These are phyloP conservation scores for Epichloe hybrida DNA, from an alignment of 2,329 filamentous ascomycete genomes.

Conservation along the genomic window DNA sequence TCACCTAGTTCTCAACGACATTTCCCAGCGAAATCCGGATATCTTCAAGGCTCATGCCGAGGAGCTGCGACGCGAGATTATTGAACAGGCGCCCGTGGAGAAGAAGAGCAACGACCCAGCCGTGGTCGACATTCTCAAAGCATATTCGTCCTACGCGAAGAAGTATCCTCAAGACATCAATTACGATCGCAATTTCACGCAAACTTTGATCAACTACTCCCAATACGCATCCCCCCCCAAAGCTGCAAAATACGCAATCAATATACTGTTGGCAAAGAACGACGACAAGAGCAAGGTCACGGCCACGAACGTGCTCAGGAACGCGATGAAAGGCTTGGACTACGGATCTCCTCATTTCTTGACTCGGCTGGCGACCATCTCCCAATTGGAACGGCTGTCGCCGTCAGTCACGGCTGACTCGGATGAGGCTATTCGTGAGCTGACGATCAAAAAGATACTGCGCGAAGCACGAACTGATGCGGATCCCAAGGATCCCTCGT, in stretches of 20 bases:
- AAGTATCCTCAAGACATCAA: constrained; percentile 77
- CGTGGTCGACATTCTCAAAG: constrained; percentile 84
- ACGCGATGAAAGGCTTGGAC: constrained; percentile 58
- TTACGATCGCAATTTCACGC: constrained; percentile 64
- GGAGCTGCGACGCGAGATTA: constrained; percentile 76
- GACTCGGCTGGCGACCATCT: constrained; percentile 56
- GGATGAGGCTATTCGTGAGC: constrained; percentile 64
- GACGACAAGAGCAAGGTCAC: constrained; percentile 68
- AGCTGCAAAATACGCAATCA: constrained; percentile 86
- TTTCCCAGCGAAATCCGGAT: constrained; percentile 77
- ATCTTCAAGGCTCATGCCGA: constrained; percentile 88
- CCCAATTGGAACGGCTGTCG: constrained; percentile 63
- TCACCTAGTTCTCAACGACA: constrained; percentile 82
- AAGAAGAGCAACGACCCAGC: constrained; percentile 53
- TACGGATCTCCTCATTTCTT: constrained; percentile 65
- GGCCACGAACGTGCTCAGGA: constrained; percentile 68
- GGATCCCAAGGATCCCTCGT: constrained; percentile 42
- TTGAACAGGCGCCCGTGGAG: constrained; percentile 63
- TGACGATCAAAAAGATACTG: constrained; percentile 63
- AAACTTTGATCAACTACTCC: constrained; percentile 72
- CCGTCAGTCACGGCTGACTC: constrained; percentile 59
- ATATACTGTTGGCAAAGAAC: constrained; percentile 66
- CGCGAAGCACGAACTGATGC: constrained; percentile 54
- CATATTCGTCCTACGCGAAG: constrained; percentile 81
- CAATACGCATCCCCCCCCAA: constrained; percentile 68